Conservation (phyloP, 176 grass and related monocot genomes). For the Luzula sylvatica region DNA sequence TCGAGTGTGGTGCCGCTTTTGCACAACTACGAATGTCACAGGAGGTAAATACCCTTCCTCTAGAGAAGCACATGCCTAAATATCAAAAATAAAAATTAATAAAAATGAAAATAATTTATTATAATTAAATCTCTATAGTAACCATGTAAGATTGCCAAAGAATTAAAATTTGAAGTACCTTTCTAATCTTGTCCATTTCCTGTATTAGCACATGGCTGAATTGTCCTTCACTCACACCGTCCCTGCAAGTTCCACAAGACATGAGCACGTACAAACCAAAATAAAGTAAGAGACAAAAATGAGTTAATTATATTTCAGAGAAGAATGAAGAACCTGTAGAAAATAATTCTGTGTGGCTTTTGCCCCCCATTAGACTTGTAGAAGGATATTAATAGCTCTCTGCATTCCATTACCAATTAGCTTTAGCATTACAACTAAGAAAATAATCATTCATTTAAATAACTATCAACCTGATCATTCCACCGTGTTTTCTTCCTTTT, state of each 20-base stretch:
- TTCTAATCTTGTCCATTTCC: conserved; percentile 55
- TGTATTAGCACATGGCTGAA: conserved; percentile 52
- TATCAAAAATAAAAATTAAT: not conserved
- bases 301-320: no score
- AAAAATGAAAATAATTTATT: conserved; percentile 25
- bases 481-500: no score
- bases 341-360: conserved; percentile 50
- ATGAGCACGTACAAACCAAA: conserved; percentile 1
- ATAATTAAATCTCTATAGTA: not conserved
- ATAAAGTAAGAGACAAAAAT: no score
- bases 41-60: conserved; percentile 34
- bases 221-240: conserved; percentile 73
- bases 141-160: not conserved
- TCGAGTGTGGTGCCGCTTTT: conserved; percentile 81
- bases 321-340: conserved; percentile 42
- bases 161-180: no score
- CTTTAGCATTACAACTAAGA: not conserved
- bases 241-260: conserved; percentile 23
- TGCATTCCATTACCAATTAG: conserved; percentile 9
- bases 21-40: conserved; percentile 81
- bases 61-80: conserved; percentile 52
- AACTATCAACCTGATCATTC: not conserved
- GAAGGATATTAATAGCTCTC: conserved; percentile 49
- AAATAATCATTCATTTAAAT: not conserved
- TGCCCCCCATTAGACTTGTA: conserved; percentile 9